Conservation (phyloP, 345 rosid species). For the Lepidium didymum region DNA sequence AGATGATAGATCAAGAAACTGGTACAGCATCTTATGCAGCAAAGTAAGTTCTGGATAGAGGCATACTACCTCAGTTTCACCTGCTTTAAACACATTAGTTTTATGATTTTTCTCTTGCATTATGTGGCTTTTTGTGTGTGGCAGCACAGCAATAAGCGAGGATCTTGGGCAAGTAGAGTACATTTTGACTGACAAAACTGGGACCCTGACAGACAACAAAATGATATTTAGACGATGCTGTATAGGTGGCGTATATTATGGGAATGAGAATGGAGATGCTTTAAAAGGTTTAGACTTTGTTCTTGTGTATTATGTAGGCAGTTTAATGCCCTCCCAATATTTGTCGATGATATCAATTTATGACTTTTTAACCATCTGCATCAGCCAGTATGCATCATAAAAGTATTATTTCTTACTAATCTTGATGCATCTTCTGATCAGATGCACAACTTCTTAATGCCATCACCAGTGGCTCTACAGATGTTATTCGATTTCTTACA, state of each 20-base stretch:
- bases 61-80: constrained; percentile 7
- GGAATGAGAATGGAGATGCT: constrained; percentile 88
- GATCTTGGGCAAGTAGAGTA: constrained; percentile 99
- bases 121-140: constrained; percentile 37
- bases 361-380: constrained; percentile 6
- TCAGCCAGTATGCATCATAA: neutral
- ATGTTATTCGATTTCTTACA: constrained; percentile 74
- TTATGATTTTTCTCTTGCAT: neutral
- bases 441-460: constrained; percentile 67
- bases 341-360: neutral
- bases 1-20: constrained; percentile 86
- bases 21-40: constrained; percentile 76
- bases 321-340: neutral
- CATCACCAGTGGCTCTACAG: constrained; percentile 66
- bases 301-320: neutral
- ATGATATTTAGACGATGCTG: constrained; percentile 98
- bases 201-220: constrained; percentile 91
- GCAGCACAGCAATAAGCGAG: constrained; percentile 99
- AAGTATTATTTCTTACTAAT: constrained; percentile 7
- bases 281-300: constrained; percentile 56
- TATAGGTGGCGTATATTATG: constrained; percentile 73
- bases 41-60: constrained; percentile 54
- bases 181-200: constrained; percentile 97
- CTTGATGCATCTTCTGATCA: constrained; percentile 25
- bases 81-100: neutral